A percentile compares a stretch with the other conserved stretches of the same genome.
Conservation (phyloP, 306 rosid genomes). For the Leucaena leucocephala region DNA sequence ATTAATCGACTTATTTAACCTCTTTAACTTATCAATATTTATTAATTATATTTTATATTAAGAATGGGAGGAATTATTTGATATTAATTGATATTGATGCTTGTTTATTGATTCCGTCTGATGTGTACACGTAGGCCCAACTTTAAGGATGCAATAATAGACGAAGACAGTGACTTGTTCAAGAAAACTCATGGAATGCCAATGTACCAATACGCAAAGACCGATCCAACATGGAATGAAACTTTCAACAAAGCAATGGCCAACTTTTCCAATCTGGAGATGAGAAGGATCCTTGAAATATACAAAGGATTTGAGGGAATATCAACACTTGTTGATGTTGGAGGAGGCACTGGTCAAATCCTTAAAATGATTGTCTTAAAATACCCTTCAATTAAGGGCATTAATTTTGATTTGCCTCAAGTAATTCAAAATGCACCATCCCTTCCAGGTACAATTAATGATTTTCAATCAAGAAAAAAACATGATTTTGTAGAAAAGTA, state of each 20-base stretch:
- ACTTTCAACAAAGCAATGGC: constrained; percentile 34
- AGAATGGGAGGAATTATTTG: no score
- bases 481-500: no score
- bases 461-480: not conserved
- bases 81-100: no score
- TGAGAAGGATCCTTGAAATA: constrained; percentile 32
- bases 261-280: constrained; percentile 6
- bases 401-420: constrained; percentile 42
- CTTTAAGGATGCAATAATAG: constrained; percentile 38
- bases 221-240: constrained; percentile 32
- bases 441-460: not conserved
- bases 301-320: constrained; percentile 44
- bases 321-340: constrained; percentile 38
- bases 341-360: constrained; percentile 35
- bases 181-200: constrained; percentile 40
- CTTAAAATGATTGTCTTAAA: constrained; percentile 33
- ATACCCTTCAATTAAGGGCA: constrained; percentile 41
- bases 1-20: no score
- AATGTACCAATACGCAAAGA: constrained; percentile 24
- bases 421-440: constrained; percentile 37
- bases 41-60: no score
- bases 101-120: not conserved
- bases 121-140: not conserved
- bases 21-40: no score
- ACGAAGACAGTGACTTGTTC: constrained; percentile 25